A percentile compares a stretch with the other conserved stretches of the same genome.
Conservation (phyloP, 1,284 basidiomycete genomes). For the Puccinia polysora region DNA sequence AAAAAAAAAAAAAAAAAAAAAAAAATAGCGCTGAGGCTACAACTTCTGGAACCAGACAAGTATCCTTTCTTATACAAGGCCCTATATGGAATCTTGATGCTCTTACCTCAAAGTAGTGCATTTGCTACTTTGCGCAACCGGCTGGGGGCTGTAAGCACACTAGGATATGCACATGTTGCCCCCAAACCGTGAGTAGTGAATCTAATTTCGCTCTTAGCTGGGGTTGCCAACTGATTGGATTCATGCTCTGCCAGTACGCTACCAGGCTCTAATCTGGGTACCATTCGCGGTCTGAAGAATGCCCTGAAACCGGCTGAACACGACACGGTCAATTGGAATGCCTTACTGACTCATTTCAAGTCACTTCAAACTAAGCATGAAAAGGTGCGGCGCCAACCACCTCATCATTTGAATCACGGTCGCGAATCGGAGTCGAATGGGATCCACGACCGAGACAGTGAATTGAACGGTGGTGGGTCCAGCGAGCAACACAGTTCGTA, state of each 20-base stretch:
- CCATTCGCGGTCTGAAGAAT: slow-evolving; percentile 24
- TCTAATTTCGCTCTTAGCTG: not conserved
- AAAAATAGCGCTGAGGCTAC: slow-evolving; percentile 79
- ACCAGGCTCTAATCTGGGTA: slow-evolving; percentile 7
- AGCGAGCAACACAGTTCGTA: slow-evolving; percentile 10
- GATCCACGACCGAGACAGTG: slow-evolving; percentile 13
- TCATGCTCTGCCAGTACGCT: slow-evolving; percentile 5
- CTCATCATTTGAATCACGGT: slow-evolving; percentile 18
- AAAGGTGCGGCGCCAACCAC: slow-evolving; percentile 32
- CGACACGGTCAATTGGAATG: slow-evolving; percentile 27
- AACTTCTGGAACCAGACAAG: slow-evolving; percentile 92
- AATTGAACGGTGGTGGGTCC: not conserved
- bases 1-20: slow-evolving; percentile 4
- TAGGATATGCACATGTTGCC: slow-evolving; percentile 83
- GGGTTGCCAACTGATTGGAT: not conserved
- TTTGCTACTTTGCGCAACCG: slow-evolving; percentile 93
- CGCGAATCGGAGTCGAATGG: slow-evolving; percentile 30
- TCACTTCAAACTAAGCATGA: slow-evolving; percentile 41
- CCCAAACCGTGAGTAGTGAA: slow-evolving; percentile 64
- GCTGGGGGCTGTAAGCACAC: slow-evolving; percentile 86
- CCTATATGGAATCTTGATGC: slow-evolving; percentile 93
- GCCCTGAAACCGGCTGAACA: slow-evolving; percentile 18
- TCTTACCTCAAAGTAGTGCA: slow-evolving; percentile 91
- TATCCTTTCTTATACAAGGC: slow-evolving; percentile 97
- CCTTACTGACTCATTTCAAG: slow-evolving; percentile 31